Percentiles rank a stretch among this genome's conserved stretches.
These are phyloP conservation scores for Claviceps sp. DNA, from an alignment of 2,329 filamentous ascomycete species.

Conservation along the genomic window DNA sequence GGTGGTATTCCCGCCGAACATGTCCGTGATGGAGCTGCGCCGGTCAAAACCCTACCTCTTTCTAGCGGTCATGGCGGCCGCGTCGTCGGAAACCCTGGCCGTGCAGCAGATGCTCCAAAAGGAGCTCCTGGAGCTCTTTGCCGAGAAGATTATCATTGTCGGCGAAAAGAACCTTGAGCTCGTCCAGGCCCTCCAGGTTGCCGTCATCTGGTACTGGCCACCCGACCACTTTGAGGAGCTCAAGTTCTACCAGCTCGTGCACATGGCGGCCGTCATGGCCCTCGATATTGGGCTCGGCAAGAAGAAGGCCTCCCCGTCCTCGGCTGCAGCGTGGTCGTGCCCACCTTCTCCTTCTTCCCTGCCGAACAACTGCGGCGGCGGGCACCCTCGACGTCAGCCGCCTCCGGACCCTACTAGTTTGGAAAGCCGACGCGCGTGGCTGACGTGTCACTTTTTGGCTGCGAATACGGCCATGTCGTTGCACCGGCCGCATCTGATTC, in stretches of 20 bases:
- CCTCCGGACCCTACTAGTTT: constrained; percentile 39
- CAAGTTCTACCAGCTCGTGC: constrained; percentile 79
- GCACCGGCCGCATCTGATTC: constrained; percentile 45
- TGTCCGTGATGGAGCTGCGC: constrained; percentile 41
- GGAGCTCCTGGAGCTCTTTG: constrained; percentile 59
- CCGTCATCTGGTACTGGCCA: constrained; percentile 74
- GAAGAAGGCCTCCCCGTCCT: constrained; percentile 7
- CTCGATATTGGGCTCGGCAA: constrained; percentile 68
- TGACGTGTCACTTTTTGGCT: constrained; percentile 45
- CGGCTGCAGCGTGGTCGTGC: too few relatives aligned
- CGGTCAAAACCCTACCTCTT: constrained; percentile 52
- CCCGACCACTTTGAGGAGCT: constrained; percentile 74
- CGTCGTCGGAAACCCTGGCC: constrained; percentile 41
- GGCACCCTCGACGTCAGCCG: constrained; percentile 19
- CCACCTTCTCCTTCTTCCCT: too few relatives aligned
- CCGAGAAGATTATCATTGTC: constrained; percentile 58
- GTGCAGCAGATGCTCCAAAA: constrained; percentile 50
- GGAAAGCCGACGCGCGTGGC: constrained; percentile 43
- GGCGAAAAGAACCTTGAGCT: constrained; percentile 75
- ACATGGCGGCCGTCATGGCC: constrained; percentile 69
- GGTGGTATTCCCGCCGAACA: constrained; percentile 43
- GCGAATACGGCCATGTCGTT: constrained; percentile 48
- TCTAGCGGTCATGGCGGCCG: constrained; percentile 54
- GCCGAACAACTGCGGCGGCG: too few relatives aligned
- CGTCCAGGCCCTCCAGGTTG: constrained; percentile 63